Evolutionary conservation across 768 basidiomycete species (phyloP).

Genomic region (Nevesoporus exiguus): DNA sequence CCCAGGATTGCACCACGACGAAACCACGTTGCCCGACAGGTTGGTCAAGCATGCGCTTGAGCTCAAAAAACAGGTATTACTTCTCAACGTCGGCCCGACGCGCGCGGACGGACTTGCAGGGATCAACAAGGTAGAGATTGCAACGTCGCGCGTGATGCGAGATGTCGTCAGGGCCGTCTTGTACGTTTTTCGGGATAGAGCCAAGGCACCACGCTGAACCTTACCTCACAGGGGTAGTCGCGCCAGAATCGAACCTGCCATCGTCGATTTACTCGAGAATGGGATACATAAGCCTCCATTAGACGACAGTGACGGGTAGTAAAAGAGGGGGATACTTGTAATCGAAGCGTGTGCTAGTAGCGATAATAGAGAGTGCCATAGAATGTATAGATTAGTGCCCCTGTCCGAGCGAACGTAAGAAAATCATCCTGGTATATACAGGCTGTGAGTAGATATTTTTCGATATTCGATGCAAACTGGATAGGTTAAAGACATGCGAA

Average conservation of each 20-base stretch:
- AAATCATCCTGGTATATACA: constrained; percentile 23
- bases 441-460: constrained; percentile 21
- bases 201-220: neutral
- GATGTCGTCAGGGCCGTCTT: constrained; percentile 57
- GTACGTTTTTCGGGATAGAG: constrained; percentile 41
- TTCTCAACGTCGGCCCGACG: constrained; percentile 86
- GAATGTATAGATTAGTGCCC: constrained; percentile 30
- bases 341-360: constrained; percentile 6
- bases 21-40: constrained; percentile 35
- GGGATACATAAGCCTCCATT: constrained; percentile 55
- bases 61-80: constrained; percentile 69
- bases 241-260: constrained; percentile 41
- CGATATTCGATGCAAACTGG: constrained; percentile 18
- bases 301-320: constrained; percentile 28
- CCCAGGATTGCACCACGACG: neutral
- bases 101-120: constrained; percentile 70
- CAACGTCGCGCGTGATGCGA: constrained; percentile 68
- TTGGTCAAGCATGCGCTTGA: constrained; percentile 78
- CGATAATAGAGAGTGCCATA: constrained; percentile 26
- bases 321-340: constrained; percentile 5
- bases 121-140: constrained; percentile 76
- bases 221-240: constrained; percentile 41
- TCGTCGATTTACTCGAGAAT: constrained; percentile 52
- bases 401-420: constrained; percentile 20
- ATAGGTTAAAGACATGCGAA: constrained; percentile 11